Percentiles rank a stretch among this genome's conserved stretches.
Evolutionary conservation across 192 early-diverging fungal genomes (phyloP).

Genomic region (Radiomyces spectabilis): DNA sequence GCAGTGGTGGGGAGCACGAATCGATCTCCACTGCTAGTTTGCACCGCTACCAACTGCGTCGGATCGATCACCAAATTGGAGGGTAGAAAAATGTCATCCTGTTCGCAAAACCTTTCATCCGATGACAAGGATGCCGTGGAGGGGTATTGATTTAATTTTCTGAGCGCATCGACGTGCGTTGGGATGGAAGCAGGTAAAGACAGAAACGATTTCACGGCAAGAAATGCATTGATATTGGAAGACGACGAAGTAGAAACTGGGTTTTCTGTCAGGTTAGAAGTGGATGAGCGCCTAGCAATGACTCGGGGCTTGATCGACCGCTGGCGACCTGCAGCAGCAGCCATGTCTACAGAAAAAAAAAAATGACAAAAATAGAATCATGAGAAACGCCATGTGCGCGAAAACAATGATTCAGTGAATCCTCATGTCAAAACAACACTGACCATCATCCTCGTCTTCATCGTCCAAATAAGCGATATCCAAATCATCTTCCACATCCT

Average conservation of each 20-base stretch:
- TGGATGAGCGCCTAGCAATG: constrained; percentile 5
- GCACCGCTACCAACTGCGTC: constrained; percentile 30
- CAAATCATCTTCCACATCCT: neutral
- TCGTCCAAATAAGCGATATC: too few relatives aligned
- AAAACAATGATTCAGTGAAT: too few relatives aligned
- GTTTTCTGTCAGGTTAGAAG: constrained; percentile 1
- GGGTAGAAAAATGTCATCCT: constrained; percentile 5
- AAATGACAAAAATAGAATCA: too few relatives aligned
- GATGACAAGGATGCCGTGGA: neutral
- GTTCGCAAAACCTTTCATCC: too few relatives aligned
- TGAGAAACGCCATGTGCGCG: too few relatives aligned
- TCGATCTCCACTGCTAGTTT: constrained; percentile 27
- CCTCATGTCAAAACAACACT: neutral
- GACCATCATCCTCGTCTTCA: constrained; percentile 16
- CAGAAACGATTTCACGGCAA: constrained; percentile 9
- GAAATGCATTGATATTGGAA: neutral
- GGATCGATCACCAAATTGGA: constrained; percentile 35
- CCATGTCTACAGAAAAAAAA: neutral
- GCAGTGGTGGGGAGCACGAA: neutral
- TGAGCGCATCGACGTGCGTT: neutral
- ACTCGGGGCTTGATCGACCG: too few relatives aligned
- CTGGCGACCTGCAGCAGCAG: too few relatives aligned
- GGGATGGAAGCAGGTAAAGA: constrained; percentile 4
- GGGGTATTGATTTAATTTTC: neutral
- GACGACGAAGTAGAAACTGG: neutral